Evolutionary conservation across 352 stramenopile species (phyloP).

Genomic region (Halophytophthora batemanensis): DNA sequence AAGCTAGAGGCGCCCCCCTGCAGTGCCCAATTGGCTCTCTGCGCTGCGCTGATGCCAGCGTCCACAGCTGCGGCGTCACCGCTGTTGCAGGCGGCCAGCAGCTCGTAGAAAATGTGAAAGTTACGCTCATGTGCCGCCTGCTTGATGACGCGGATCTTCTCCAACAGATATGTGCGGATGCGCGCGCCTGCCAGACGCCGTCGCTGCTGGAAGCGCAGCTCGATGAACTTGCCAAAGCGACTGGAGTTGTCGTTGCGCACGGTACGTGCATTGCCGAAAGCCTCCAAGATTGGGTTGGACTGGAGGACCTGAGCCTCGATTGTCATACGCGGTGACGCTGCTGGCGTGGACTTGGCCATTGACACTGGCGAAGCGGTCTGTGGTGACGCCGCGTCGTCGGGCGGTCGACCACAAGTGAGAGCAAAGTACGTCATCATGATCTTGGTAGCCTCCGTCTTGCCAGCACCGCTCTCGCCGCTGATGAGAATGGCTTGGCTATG

Average conservation of each 20-base stretch:
- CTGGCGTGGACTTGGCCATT: conserved; percentile 2
- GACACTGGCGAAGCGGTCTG: neutral
- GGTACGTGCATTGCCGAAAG: conserved; percentile 87
- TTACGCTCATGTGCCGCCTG: conserved; percentile 76
- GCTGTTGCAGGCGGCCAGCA: conserved; percentile 35
- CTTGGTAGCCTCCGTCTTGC: conserved; percentile 90
- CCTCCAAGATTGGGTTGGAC: conserved; percentile 89
- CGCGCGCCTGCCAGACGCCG: conserved; percentile 55
- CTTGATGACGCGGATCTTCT: conserved; percentile 91
- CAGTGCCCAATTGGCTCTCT: conserved; percentile 36
- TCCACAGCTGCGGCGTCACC: too few species aligned
- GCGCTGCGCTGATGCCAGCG: conserved; percentile 27
- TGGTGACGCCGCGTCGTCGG: neutral
- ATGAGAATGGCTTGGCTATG: conserved; percentile 85
- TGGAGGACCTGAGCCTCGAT: conserved; percentile 88
- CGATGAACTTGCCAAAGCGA: conserved; percentile 91
- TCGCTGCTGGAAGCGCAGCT: conserved; percentile 66
- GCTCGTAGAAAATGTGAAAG: conserved; percentile 89
- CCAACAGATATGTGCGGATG: conserved; percentile 92
- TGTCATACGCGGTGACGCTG: conserved; percentile 12
- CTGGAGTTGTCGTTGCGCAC: conserved; percentile 89
- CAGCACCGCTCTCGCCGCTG: conserved; percentile 81
- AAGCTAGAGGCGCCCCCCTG: conserved; percentile 35
- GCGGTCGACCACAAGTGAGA: conserved; percentile 46
- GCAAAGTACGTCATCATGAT: conserved; percentile 90